Evolutionary conservation across 352 stramenopile species (phyloP).

Genomic region (Phytophthora tubulina): DNA sequence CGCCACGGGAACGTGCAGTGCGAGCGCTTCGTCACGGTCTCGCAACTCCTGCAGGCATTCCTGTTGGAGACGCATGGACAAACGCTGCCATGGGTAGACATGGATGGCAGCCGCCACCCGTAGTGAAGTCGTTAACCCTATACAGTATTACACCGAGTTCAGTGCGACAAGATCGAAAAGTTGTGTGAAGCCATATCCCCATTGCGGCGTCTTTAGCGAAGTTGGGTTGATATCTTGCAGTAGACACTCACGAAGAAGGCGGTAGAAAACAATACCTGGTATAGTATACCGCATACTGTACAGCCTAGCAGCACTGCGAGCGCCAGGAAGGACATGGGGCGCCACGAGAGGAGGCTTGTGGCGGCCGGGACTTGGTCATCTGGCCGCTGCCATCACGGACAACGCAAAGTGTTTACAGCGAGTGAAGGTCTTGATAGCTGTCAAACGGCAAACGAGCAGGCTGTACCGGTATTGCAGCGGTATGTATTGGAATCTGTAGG

Average conservation of each 20-base stretch:
- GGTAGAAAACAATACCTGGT: no score
- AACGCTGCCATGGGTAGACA: constrained; percentile 10
- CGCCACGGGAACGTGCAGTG: constrained; percentile 46
- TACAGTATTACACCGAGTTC: neutral
- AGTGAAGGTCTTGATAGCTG: neutral
- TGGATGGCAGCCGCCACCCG: neutral
- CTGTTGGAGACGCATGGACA: constrained; percentile 43
- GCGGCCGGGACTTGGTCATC: neutral
- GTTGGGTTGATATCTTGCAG: constrained; percentile 8
- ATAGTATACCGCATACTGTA: no score
- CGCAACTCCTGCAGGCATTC: constrained; percentile 60
- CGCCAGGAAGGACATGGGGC: neutral
- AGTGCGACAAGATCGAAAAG: constrained; percentile 20
- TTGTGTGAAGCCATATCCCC: neutral
- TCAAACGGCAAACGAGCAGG: neutral
- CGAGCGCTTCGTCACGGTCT: constrained; percentile 57
- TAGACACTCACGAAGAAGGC: constrained; percentile 6
- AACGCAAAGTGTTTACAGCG: constrained; percentile 9
- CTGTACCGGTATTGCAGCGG: constrained; percentile 17
- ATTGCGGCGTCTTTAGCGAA: constrained; percentile 14
- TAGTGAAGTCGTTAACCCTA: neutral
- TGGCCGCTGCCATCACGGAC: neutral
- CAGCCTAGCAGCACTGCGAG: no score
- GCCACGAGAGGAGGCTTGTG: neutral
- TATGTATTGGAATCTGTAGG: neutral